Percentiles rank a stretch among this genome's conserved stretches.
phyloP scores from a whole-genome alignment of 371 early-diverging fungal species.

The Mortierella sp. region DNA sequence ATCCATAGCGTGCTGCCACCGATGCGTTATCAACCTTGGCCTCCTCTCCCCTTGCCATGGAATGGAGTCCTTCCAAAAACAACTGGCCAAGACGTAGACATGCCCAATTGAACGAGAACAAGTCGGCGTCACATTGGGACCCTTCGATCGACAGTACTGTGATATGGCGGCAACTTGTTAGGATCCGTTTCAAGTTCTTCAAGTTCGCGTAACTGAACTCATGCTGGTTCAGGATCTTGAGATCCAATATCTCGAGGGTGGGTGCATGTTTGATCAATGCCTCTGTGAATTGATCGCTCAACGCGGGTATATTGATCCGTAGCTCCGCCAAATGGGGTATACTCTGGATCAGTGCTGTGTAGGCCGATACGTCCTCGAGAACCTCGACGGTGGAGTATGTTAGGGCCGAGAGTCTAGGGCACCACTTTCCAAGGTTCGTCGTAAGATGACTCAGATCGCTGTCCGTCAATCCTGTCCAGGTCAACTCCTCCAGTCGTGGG shows the following conservation, averaged over 20 bases:
- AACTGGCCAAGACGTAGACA: slow-evolving; percentile 15
- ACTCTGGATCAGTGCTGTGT: slow-evolving; percentile 13
- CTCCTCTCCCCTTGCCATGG: not conserved
- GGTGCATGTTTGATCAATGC: slow-evolving; percentile 17
- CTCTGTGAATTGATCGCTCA: slow-evolving; percentile 18
- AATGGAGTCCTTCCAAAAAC: slow-evolving; percentile 8
- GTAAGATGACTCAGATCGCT: slow-evolving; percentile 13
- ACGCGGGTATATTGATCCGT: slow-evolving; percentile 24
- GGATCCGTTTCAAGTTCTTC: slow-evolving; percentile 5
- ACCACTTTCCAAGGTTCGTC: slow-evolving; percentile 9
- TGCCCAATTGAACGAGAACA: slow-evolving; percentile 22
- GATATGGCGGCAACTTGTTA: slow-evolving; percentile 15
- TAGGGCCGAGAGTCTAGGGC: slow-evolving; percentile 5
- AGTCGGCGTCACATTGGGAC: slow-evolving; percentile 8
- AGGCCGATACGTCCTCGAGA: slow-evolving; percentile 8
- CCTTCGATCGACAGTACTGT: slow-evolving; percentile 30
- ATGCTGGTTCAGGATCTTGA: slow-evolving; percentile 8
- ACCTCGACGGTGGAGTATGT: slow-evolving; percentile 25
- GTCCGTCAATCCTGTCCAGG: slow-evolving; percentile 29
- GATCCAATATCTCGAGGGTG: slow-evolving; percentile 24
- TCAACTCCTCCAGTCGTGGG: slow-evolving; percentile 21
- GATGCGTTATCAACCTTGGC: not conserved
- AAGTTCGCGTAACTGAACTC: not conserved
- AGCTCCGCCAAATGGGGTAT: slow-evolving; percentile 17
- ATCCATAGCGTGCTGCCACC: slow-evolving; percentile 6